Evolutionary conservation across 1,284 basidiomycete genomes (phyloP), one percentile per base, ranked within the genome.

Genomic region (Peniophora sp.): DNA sequence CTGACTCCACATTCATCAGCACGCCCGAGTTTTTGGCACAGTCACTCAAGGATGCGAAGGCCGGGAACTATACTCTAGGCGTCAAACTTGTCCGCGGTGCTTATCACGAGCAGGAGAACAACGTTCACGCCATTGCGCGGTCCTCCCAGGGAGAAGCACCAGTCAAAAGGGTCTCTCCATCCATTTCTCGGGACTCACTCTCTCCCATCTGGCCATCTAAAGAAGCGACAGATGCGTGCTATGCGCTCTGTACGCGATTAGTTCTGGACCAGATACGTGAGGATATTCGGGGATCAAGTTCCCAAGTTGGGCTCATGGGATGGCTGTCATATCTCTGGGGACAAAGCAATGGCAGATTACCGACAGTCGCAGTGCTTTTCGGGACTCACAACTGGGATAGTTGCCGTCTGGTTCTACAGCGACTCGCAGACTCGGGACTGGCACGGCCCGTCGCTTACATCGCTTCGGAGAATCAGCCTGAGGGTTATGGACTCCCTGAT

Each of bases 71-170:
- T 65, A 75, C 87, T 0, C 78, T 98, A 1, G 95, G 95, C n/a
- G 83, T 95, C 55, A 98, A 98, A 69, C 85, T 98, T 51, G 95
- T 98, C 32, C 83, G 96, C 22, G 96, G 95, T 97, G 64, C 62
- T 81, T 44, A 70, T 71, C 17, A 76, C 79, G 1, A 72, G 82
- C 58, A 45, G 20, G 20, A 23, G 18, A 15, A 24, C 43, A 46
- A 55, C 15, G 53, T 60, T n/a, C 53, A 55, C 54, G 51, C 32
- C 22, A 59, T 53, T 27, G 20, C 39, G 20, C 54, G 63, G 17
- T 57, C 66, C 22, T 52, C 65, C 10, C 53, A 55, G 53, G 50
- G 32, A 18, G 59, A 53, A 24, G 67, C 68, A 18, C 54, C 63
- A 18, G 27, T 32, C 27, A 32, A 32, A 12, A 32, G 27, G 6